These are phyloP conservation scores for Eucommia ulmoides DNA, from an alignment of 257 asterid species.

Conservation along the genomic window DNA sequence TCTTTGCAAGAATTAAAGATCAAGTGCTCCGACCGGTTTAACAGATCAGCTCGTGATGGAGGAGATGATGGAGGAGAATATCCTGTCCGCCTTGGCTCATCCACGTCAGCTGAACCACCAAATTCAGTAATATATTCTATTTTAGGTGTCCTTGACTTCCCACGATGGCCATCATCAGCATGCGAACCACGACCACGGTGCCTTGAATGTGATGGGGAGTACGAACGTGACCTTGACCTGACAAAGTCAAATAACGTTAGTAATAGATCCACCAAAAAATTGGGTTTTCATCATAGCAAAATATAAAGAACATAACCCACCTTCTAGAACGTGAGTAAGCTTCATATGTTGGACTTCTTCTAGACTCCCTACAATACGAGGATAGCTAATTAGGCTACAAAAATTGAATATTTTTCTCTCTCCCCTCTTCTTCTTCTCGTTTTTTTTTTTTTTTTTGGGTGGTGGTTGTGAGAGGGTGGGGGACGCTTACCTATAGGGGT, in stretches of 20 bases:
- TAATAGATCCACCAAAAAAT: slow-evolving; percentile 6
- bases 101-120: slow-evolving; percentile 62
- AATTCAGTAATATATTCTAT: slow-evolving; percentile 96
- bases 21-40: slow-evolving; percentile 99
- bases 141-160: slow-evolving; percentile 71
- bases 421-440: no score
- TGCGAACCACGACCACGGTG: slow-evolving; percentile 46
- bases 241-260: slow-evolving; percentile 9
- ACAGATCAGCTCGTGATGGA: slow-evolving; percentile 54
- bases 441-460: no score
- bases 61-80: slow-evolving; percentile 94
- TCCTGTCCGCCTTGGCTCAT: slow-evolving; percentile 72
- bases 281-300: no score
- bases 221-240: slow-evolving; percentile 71
- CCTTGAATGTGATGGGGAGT: slow-evolving; percentile 74
- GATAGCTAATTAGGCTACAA: neutral
- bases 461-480: neutral
- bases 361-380: slow-evolving; percentile 53
- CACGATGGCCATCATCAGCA: slow-evolving; percentile 46
- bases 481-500: slow-evolving; percentile 68
- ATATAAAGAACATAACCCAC: slow-evolving; percentile 17
- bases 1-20: slow-evolving; percentile 87
- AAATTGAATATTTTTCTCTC: neutral
- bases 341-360: slow-evolving; percentile 97
- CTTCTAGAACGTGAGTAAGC: slow-evolving; percentile 87